Evolutionary conservation across 371 early-diverging fungal genomes (phyloP), one percentile per base, ranked within the genome.

Genomic region (Mucor mucedo): DNA sequence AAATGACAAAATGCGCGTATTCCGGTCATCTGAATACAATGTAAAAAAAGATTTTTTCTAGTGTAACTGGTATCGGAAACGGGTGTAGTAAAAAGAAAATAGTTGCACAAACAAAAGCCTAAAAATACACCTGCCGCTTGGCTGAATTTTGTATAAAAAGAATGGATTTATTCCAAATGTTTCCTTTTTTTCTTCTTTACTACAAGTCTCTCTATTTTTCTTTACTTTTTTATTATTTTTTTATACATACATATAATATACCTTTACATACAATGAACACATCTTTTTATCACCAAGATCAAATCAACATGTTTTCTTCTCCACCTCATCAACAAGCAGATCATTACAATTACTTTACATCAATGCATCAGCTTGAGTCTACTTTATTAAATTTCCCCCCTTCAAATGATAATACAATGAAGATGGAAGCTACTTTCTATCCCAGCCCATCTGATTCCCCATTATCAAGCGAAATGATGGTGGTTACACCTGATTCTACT

Each of bases 401-500:
- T 16, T n/a, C 21, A 21, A 21, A 54, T 16, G 32, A 55, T n/a
- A 55, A 33, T 3, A 28, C 55, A 13, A 55, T 39, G 41, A 57
- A 63, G 13, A 49, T 62, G 41, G 58, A 53, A 9, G 30, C 44
- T n/a, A 49, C 42, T 9, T 58, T 32, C 45, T 70, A 70, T 45
- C 62, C 70, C 29, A 70, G 70, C n/a, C 70, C 70, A 38, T 29
- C 50, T 27, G 58, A 66, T 5, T 63, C 63, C 35, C 55, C 58
- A 40, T 39, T 63, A 28, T n/a, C 50, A 11, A 58, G 53, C 35
- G 62, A 62, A 11, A 42, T 53, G 13, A 30, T 47, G 33, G 10
- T 58, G 13, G n/a, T 55, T 3, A 58, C 53, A 48, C 38, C 58
- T 35, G 52, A 55, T 8, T 35, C 35, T 35, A 6, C 35, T 50